A percentile compares a stretch with the other conserved stretches of the same genome.
phyloP scores from a whole-genome alignment of 2,329 filamentous ascomycete species.

The Seiridium cupressi region DNA sequence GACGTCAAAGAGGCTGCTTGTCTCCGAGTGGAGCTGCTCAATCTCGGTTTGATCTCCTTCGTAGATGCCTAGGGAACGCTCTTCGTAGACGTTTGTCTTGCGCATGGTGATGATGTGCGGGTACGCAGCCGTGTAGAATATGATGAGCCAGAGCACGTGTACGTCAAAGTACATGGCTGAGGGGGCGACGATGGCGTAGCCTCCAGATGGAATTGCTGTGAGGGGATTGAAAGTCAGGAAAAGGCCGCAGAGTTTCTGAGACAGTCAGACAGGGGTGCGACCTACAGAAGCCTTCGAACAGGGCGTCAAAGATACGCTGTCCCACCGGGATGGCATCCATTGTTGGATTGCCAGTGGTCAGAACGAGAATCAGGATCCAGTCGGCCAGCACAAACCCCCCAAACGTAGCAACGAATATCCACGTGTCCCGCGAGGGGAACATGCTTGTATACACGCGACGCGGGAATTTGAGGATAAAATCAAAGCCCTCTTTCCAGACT shows the following conservation, averaged over 20 bases:
- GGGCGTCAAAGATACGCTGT: constrained; percentile 58
- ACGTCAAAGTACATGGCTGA: constrained; percentile 47
- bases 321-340: constrained; percentile 50
- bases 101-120: constrained; percentile 50
- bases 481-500: constrained; percentile 47
- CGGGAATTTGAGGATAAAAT: constrained; percentile 54
- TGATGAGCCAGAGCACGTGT: constrained; percentile 46
- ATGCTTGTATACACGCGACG: constrained; percentile 61
- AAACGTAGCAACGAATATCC: constrained; percentile 64
- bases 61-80: constrained; percentile 53
- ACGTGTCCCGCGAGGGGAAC: constrained; percentile 62
- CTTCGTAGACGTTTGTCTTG: constrained; percentile 60
- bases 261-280: background rate
- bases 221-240: background rate
- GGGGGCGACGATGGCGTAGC: constrained; percentile 65
- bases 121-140: constrained; percentile 50
- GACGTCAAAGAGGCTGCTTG: background rate
- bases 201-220: constrained; percentile 59
- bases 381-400: constrained; percentile 60
- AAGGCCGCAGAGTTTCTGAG: background rate
- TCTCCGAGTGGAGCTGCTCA: constrained; percentile 11
- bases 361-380: constrained; percentile 64
- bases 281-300: constrained; percentile 51
- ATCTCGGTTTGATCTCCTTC: constrained; percentile 16
- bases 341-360: constrained; percentile 61